A percentile compares a stretch with the other conserved stretches of the same genome.
Evolutionary conservation across 169 alveolate species (phyloP).

Genomic region (Plasmodium gonderi): DNA sequence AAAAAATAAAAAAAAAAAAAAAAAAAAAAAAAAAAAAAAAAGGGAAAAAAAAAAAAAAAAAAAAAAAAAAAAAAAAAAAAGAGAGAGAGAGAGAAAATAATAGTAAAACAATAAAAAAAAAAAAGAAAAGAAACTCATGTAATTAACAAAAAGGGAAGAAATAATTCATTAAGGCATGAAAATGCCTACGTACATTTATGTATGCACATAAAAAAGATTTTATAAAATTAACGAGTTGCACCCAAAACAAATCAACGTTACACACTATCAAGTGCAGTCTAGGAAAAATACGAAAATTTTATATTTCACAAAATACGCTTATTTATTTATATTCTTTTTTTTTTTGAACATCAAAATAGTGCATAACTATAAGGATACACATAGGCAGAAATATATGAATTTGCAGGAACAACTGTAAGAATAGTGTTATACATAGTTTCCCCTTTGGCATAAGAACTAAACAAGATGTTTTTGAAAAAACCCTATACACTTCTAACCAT

Average conservation of each 20-base stretch:
- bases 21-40: not conserved
- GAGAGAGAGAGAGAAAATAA: not conserved
- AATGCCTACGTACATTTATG: not conserved
- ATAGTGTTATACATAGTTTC: not conserved
- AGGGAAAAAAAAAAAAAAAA: not conserved
- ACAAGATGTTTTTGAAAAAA: slow-evolving; percentile 2
- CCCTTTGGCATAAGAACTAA: not conserved
- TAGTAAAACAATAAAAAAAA: too few relatives aligned
- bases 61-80: not conserved
- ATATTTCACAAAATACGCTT: not conserved
- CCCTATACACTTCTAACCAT: not conserved
- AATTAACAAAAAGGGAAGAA: too few relatives aligned
- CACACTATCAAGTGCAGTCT: not conserved
- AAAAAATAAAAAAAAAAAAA: not conserved
- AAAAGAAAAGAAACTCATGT: not conserved
- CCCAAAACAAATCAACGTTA: not conserved
- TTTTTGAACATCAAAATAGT: not conserved
- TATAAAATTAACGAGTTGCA: not conserved
- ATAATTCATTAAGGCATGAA: not conserved
- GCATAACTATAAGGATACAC: not conserved
- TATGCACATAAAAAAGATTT: not conserved
- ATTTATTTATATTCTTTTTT: not conserved
- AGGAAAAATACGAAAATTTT: not conserved
- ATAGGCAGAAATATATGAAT: not conserved
- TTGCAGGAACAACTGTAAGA: not conserved